Conservation (phyloP, 1,284 basidiomycete genomes). For the Sporisorium scitamineum region DNA sequence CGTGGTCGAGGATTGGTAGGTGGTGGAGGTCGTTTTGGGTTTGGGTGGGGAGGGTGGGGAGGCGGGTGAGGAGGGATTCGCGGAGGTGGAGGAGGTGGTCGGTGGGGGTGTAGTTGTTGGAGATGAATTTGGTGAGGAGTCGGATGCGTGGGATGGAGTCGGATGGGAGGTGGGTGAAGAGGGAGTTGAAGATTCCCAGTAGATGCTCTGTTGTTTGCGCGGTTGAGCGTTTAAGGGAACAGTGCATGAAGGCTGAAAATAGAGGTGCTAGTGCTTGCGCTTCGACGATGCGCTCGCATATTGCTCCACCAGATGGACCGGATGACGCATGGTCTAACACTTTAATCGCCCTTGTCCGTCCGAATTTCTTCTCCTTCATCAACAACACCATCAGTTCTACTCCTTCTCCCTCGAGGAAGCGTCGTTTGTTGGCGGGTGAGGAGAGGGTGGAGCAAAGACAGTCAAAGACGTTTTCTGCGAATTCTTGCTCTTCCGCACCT, state of each 20-base stretch:
- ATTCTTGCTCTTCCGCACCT: slow-evolving; percentile 91
- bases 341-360: slow-evolving; percentile 74
- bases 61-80: slow-evolving; percentile 76
- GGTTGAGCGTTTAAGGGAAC: background rate
- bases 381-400: slow-evolving; percentile 95
- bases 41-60: slow-evolving; percentile 76
- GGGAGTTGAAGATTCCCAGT: slow-evolving; percentile 85
- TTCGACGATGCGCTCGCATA: slow-evolving; percentile 76
- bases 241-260: slow-evolving; percentile 89
- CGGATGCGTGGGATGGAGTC: slow-evolving; percentile 85
- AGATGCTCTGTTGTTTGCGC: slow-evolving; percentile 83
- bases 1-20: slow-evolving; percentile 83
- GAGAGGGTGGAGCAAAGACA: slow-evolving; percentile 80
- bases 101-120: slow-evolving; percentile 88
- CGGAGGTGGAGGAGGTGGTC: slow-evolving; percentile 91
- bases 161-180: slow-evolving; percentile 88
- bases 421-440: slow-evolving; percentile 50
- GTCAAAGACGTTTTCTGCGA: slow-evolving; percentile 97
- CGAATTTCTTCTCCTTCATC: slow-evolving; percentile 83
- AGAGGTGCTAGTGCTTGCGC: slow-evolving; percentile 86
- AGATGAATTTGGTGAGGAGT: slow-evolving; percentile 91
- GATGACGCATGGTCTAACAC: slow-evolving; percentile 91
- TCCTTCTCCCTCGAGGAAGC: slow-evolving; percentile 82
- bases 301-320: slow-evolving; percentile 75
- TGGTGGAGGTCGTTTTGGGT: slow-evolving; percentile 76